Evolutionary conservation across 2,329 filamentous ascomycete genomes (phyloP).

Genomic region (Arthrobotrys entomopaga): DNA sequence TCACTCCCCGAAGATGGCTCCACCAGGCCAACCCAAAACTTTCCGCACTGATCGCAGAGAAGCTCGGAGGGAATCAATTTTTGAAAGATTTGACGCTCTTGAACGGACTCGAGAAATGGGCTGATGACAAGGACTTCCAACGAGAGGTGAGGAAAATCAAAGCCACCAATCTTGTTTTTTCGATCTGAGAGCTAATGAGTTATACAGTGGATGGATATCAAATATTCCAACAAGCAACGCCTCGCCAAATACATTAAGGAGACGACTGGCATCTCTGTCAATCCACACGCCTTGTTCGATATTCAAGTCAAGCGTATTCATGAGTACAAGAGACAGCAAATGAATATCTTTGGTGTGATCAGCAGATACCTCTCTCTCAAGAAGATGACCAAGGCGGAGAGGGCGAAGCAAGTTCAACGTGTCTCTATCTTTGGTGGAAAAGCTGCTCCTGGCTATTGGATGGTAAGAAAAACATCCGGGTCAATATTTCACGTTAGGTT

Average conservation of each 20-base stretch:
- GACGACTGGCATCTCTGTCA: conserved; percentile 81
- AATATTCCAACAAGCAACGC: conserved; percentile 92
- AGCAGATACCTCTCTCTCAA: conserved; percentile 93
- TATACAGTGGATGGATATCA: conserved; percentile 84
- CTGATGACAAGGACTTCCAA: conserved; percentile 88
- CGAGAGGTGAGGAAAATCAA: conserved; percentile 68
- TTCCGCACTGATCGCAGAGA: conserved; percentile 90
- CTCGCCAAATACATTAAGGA: conserved; percentile 91
- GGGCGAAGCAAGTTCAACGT: conserved; percentile 84
- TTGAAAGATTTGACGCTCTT: conserved; percentile 88
- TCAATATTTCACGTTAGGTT: not conserved
- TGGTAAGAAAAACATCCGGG: conserved; percentile 65
- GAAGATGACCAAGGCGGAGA: conserved; percentile 80
- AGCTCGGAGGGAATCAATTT: conserved; percentile 83
- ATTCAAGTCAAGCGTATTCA: conserved; percentile 99
- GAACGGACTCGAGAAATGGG: conserved; percentile 83
- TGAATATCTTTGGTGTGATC: conserved; percentile 98
- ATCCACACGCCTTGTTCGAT: conserved; percentile 89
- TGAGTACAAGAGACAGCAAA: conserved; percentile 98
- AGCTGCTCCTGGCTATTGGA: conserved; percentile 98
- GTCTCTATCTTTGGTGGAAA: conserved; percentile 98
- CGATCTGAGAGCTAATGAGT: conserved; percentile 27
- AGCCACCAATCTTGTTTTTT: not conserved
- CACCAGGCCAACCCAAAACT: conserved; percentile 96
- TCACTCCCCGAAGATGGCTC: conserved; percentile 94